Conservation (phyloP, 1,284 basidiomycete species). For the Apiotrichum domesticum region DNA sequence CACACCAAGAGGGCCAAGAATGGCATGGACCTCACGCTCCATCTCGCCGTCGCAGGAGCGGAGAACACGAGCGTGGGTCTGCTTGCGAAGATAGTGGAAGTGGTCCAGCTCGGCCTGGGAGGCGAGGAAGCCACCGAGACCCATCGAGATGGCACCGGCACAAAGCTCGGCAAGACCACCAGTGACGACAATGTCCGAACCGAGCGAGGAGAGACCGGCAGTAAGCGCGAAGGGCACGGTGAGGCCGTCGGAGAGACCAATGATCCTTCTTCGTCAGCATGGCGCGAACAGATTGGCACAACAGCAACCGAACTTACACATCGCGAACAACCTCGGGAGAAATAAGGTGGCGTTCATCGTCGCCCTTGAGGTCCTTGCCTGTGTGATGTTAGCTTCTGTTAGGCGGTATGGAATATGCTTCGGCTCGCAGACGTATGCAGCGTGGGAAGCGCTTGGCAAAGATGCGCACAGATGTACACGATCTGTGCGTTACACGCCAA, state of each 20-base stretch:
- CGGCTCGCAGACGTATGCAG: too few relatives aligned
- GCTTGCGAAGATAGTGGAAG: constrained; percentile 71
- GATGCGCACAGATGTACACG: too few relatives aligned
- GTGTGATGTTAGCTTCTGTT: constrained; percentile 13
- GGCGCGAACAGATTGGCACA: neutral
- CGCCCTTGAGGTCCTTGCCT: constrained; percentile 46
- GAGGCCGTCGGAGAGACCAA: constrained; percentile 91
- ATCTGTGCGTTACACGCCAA: too few relatives aligned
- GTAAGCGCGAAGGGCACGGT: constrained; percentile 89
- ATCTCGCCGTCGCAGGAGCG: constrained; percentile 88
- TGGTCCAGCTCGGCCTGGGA: constrained; percentile 94
- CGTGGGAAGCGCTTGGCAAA: too few relatives aligned
- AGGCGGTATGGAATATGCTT: too few relatives aligned
- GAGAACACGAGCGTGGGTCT: constrained; percentile 72
- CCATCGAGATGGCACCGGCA: constrained; percentile 92
- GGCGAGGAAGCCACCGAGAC: constrained; percentile 93
- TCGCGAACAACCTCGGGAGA: constrained; percentile 48
- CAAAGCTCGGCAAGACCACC: constrained; percentile 88
- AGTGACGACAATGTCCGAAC: constrained; percentile 80
- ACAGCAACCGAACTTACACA: constrained; percentile 31
- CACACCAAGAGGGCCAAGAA: constrained; percentile 83
- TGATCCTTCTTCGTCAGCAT: constrained; percentile 57
- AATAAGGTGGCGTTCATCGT: constrained; percentile 48
- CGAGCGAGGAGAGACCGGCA: constrained; percentile 76
- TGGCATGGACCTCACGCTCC: constrained; percentile 84